These are phyloP conservation scores for Blastomyces gilchristii DNA, from an alignment of 2,329 filamentous ascomycete species.

Conservation along the genomic window DNA sequence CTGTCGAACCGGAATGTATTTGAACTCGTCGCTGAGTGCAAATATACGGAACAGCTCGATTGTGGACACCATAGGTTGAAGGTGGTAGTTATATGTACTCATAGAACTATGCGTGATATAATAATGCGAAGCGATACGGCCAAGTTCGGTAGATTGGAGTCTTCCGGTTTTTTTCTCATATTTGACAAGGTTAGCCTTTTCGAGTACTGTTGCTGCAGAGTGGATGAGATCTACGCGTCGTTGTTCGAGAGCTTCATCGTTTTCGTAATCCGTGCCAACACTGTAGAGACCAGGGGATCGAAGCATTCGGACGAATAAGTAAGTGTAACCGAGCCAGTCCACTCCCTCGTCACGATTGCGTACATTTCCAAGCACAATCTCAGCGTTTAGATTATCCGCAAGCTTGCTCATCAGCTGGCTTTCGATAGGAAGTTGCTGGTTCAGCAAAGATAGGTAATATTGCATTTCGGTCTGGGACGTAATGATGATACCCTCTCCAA, in stretches of 20 bases:
- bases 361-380: conserved; percentile 89
- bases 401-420: conserved; percentile 89
- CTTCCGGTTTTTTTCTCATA: conserved; percentile 91
- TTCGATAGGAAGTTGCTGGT: conserved; percentile 95
- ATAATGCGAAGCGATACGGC: conserved; percentile 93
- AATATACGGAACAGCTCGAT: conserved; percentile 97
- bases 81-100: conserved; percentile 91
- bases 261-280: conserved; percentile 89
- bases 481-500: conserved; percentile 97
- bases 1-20: conserved; percentile 94
- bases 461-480: conserved; percentile 91
- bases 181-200: conserved; percentile 80
- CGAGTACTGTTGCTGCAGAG: conserved; percentile 76
- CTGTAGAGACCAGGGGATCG: conserved; percentile 90
- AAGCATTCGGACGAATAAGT: conserved; percentile 95
- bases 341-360: conserved; percentile 87
- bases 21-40: conserved; percentile 93
- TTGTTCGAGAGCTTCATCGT: conserved; percentile 84
- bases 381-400: conserved; percentile 92
- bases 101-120: conserved; percentile 96
- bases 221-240: conserved; percentile 96
- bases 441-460: conserved; percentile 92
- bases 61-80: conserved; percentile 82
- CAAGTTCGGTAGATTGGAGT: conserved; percentile 83
- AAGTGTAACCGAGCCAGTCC: conserved; percentile 98